Conservation (phyloP, 495 filamentous ascomycete genomes). For the Daldinia caldariorum region DNA sequence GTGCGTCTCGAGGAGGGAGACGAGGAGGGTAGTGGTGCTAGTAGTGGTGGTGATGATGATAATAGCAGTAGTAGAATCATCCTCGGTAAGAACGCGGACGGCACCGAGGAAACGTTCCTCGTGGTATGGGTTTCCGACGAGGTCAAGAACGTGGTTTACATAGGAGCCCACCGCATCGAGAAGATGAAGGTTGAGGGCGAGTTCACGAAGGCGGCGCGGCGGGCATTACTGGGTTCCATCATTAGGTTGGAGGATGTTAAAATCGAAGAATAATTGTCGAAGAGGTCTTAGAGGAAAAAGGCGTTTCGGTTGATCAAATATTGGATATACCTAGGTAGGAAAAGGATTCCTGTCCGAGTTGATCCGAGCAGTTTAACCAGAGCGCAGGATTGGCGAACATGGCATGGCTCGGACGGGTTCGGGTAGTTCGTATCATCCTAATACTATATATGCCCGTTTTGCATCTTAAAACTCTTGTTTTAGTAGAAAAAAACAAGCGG, state of each 20-base stretch:
- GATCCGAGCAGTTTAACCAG: no score
- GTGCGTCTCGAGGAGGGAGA: neutral
- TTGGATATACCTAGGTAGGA: neutral
- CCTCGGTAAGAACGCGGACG: no score
- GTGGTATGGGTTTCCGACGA: conserved; percentile 10
- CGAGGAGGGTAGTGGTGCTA: no score
- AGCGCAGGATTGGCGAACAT: no score
- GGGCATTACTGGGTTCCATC: conserved; percentile 36
- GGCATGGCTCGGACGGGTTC: no score
- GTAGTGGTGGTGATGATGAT: neutral
- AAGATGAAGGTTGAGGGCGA: conserved; percentile 51
- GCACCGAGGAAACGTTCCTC: neutral
- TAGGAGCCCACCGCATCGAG: conserved; percentile 41
- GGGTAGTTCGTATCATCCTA: no score
- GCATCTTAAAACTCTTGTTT: no score
- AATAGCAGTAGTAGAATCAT: neutral
- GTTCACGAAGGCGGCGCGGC: conserved; percentile 25
- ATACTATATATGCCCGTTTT: no score
- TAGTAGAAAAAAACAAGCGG: no score
- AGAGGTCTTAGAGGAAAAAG: no score
- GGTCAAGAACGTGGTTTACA: neutral
- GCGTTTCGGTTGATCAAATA: no score
- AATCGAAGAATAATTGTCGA: no score
- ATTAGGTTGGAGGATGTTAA: neutral
- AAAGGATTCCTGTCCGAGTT: neutral